Conservation (phyloP, 371 early-diverging fungal species). For the Mortierella sp. region DNA sequence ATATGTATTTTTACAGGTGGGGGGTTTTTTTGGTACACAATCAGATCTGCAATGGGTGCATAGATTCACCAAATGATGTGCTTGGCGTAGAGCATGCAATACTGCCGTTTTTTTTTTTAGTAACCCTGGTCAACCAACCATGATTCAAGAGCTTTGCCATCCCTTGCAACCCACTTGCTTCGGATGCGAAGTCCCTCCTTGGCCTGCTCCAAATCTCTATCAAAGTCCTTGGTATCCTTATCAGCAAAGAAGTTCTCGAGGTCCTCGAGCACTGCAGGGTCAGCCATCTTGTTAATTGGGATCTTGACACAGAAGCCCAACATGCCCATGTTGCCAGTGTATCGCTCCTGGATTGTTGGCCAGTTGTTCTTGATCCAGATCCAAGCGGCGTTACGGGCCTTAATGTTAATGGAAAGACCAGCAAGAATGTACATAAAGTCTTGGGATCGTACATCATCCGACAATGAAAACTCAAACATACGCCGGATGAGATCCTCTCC, state of each 20-base stretch:
- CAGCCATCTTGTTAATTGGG: constrained; percentile 73
- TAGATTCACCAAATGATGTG: not conserved
- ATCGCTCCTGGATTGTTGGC: constrained; percentile 61
- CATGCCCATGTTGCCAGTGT: constrained; percentile 75
- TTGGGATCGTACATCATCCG: constrained; percentile 80
- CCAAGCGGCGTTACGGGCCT: constrained; percentile 81
- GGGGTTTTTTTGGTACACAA: not conserved
- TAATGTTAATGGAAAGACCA: constrained; percentile 68
- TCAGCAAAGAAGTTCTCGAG: constrained; percentile 80
- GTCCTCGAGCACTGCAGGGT: constrained; percentile 71
- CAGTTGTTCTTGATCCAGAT: constrained; percentile 60
- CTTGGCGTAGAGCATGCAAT: not conserved
- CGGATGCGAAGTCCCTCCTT: constrained; percentile 82
- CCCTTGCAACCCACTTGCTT: constrained; percentile 85
- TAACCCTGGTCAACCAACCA: constrained; percentile 69
- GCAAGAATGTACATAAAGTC: constrained; percentile 75
- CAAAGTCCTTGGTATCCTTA: constrained; percentile 78
- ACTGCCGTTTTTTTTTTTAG: not conserved
- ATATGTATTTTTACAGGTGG: too few species aligned
- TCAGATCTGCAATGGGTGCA: not conserved
- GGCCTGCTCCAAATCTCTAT: constrained; percentile 83
- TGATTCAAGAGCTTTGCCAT: constrained; percentile 72
- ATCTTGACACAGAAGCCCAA: constrained; percentile 80
- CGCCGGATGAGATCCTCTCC: constrained; percentile 64
- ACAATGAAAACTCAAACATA: constrained; percentile 73